These are phyloP conservation scores for Solanum piurae DNA, from an alignment of 257 asterid genomes.

Conservation along the genomic window DNA sequence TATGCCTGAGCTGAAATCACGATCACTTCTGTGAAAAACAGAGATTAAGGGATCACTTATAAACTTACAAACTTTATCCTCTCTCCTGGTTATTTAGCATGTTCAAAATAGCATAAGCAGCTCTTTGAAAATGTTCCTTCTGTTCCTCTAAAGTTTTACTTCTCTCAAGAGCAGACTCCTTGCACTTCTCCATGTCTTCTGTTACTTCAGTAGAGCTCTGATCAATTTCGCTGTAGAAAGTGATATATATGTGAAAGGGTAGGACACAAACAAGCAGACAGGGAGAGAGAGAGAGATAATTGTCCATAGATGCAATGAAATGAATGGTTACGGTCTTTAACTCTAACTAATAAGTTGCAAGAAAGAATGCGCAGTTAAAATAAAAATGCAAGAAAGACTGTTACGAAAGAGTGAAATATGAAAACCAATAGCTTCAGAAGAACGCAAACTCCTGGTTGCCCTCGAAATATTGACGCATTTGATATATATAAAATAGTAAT, in stretches of 20 bases:
- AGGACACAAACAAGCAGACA: background rate
- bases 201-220: constrained; percentile 51
- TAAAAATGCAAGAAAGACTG: background rate
- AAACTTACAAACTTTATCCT: constrained; percentile 30
- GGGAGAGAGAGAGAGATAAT: background rate
- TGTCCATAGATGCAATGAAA: background rate
- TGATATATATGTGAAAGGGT: background rate
- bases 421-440: background rate
- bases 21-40: background rate
- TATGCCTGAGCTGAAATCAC: background rate
- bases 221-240: constrained; percentile 57
- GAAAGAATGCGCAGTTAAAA: background rate
- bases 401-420: background rate
- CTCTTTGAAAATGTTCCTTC: constrained; percentile 62
- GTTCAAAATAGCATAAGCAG: constrained; percentile 72
- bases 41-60: background rate
- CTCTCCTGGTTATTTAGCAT: constrained; percentile 44
- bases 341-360: background rate
- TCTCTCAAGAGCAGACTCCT: constrained; percentile 56
- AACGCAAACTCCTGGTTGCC: background rate
- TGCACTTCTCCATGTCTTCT: constrained; percentile 61
- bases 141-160: constrained; percentile 59
- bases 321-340: background rate
- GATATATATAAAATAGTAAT: background rate
- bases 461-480: background rate